Base-by-base conservation (phyloP, 208 protist species). In the Porcisia deanei region DNA sequence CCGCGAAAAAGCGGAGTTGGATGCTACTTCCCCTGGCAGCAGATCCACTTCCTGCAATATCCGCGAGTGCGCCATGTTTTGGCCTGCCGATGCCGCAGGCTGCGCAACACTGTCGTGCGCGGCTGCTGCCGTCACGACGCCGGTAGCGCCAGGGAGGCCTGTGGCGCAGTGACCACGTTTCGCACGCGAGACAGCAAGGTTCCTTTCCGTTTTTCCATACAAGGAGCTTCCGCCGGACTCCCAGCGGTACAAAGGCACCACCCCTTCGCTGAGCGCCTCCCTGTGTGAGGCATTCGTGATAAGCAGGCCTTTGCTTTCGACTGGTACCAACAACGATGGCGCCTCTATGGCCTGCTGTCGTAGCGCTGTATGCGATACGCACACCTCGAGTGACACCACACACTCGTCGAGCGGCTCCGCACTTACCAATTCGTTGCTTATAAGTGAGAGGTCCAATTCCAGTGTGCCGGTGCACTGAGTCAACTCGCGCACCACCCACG, bases 381-480 rank as follows among this genome's bases (percentile, higher is more conserved):
- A 58, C 30, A 79, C 68, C 49, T 91, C 85, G 16, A 93, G 77
- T 45, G 76, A 73, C 18, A 96, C 71, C 14, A 86, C 57, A n/a
- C 85, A 90, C 58, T 97, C 91, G 41, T 97, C 93, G 49, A 97
- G 73, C 41, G 89, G 93, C 78, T 97, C 89, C 39, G 84, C 83
- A 73, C 86, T 89, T 30, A 93, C 79, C 12, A 91, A 76, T 25
- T 87, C 90, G 10, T 73, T 71, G 25, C 59, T 54, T 14, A 92
- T 72, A 45, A 91, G 74, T 14, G 84, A 89, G 41, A 97, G 77
- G 71, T 97, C 88, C 18, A 97, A 34, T 20, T 72, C 49, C 34
- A 96, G 59, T n/a, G 75, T 82, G 14, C 93, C 93, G 30, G 77
- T 71, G 75, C 87, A 95, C 69, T 88, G 65, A 6, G 84, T 82